These are phyloP conservation scores for Lyophyllum atratum DNA, from an alignment of 768 basidiomycete species.

Conservation along the genomic window DNA sequence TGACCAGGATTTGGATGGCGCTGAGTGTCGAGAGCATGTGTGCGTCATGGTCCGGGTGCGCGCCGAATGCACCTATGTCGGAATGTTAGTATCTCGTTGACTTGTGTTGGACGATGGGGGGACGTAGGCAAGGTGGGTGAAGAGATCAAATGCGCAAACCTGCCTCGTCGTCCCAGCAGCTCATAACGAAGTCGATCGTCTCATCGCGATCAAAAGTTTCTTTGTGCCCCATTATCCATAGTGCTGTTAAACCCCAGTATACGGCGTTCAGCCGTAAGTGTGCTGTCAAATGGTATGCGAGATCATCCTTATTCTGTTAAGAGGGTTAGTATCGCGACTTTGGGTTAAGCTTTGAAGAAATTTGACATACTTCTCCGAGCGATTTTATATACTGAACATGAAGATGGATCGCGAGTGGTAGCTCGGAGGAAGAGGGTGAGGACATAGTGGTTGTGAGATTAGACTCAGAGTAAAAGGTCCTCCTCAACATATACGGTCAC, in stretches of 20 bases:
- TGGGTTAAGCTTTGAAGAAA: not conserved
- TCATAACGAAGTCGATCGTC: conserved; percentile 87
- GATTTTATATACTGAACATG: conserved; percentile 79
- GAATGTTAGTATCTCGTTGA: not conserved
- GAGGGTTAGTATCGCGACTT: not conserved
- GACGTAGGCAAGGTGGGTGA: not conserved
- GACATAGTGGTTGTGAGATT: conserved; percentile 6
- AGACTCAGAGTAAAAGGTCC: not conserved
- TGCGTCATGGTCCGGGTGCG: conserved; percentile 92
- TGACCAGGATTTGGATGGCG: conserved; percentile 89
- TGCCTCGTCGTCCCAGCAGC: conserved; percentile 92
- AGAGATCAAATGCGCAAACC: conserved; percentile 42
- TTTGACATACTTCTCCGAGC: conserved; percentile 58
- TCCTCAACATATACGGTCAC: not conserved
- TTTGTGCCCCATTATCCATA: conserved; percentile 75
- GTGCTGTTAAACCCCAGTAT: conserved; percentile 94
- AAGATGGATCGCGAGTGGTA: conserved; percentile 44
- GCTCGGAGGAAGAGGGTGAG: not conserved
- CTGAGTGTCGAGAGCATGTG: conserved; percentile 86
- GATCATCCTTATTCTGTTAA: conserved; percentile 75
- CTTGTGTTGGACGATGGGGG: not conserved
- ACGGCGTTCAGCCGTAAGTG: conserved; percentile 95
- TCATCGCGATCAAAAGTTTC: conserved; percentile 83
- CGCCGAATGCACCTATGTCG: conserved; percentile 80
- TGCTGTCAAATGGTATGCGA: conserved; percentile 86